phyloP scores from a whole-genome alignment of 768 basidiomycete genomes.

The Leccinum subgranulosum region DNA sequence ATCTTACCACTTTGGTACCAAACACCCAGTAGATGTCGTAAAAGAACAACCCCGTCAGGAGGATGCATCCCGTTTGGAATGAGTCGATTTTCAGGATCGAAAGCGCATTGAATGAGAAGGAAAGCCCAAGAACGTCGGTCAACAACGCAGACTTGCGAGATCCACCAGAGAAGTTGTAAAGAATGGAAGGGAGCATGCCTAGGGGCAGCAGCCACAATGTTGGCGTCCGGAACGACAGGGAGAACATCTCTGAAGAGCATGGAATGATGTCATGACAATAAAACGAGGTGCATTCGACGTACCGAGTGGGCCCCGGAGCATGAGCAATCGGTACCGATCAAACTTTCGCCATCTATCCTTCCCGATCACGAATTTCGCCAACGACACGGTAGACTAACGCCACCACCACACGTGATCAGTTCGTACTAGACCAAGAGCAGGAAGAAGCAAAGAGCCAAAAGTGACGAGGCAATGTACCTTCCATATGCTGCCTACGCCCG shows the following conservation, averaged over 20 bases:
- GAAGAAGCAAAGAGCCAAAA: not conserved
- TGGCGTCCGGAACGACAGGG: constrained; percentile 55
- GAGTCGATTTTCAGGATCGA: constrained; percentile 82
- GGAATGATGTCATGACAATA: constrained; percentile 3
- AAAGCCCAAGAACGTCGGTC: constrained; percentile 73
- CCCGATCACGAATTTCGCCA: constrained; percentile 50
- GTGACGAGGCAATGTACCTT: constrained; percentile 37
- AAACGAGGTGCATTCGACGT: constrained; percentile 11
- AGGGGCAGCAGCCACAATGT: constrained; percentile 56
- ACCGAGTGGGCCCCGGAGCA: constrained; percentile 51
- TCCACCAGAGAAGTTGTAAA: constrained; percentile 51
- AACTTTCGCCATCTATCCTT: constrained; percentile 55
- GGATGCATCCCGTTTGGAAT: constrained; percentile 80
- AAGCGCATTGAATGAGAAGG: constrained; percentile 79
- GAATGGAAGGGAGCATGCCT: constrained; percentile 57
- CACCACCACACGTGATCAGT: not conserved
- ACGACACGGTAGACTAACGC: constrained; percentile 47
- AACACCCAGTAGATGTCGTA: constrained; percentile 98
- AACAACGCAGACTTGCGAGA: constrained; percentile 61
- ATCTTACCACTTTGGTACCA: constrained; percentile 75
- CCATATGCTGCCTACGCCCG: constrained; percentile 66
- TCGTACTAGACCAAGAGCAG: not conserved
- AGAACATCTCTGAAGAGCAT: constrained; percentile 29
- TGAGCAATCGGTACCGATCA: constrained; percentile 40
- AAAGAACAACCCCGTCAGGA: constrained; percentile 81